Evolutionary conservation across 768 basidiomycete genomes (phyloP).

Genomic region (Mycena galopus): DNA sequence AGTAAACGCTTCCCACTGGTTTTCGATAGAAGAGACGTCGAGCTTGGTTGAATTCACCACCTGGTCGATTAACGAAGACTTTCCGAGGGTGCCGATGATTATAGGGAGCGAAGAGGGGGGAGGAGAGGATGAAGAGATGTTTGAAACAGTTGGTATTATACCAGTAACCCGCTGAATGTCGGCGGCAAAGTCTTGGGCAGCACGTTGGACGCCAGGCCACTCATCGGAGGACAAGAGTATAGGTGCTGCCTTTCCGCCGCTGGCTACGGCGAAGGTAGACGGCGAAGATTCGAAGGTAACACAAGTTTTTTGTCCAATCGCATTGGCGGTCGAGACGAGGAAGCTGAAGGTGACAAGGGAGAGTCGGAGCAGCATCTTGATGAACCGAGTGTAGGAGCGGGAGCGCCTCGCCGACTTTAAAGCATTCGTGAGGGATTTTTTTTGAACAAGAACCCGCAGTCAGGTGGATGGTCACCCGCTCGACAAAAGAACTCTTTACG

Average conservation of each 20-base stretch:
- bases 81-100: slow-evolving; percentile 74
- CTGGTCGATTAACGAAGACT: slow-evolving; percentile 65
- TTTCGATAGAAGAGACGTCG: slow-evolving; percentile 69
- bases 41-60: slow-evolving; percentile 66
- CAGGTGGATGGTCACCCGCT: slow-evolving; percentile 4
- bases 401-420: background rate
- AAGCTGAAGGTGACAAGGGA: slow-evolving; percentile 10
- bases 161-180: slow-evolving; percentile 75
- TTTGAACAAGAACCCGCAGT: background rate
- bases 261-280: slow-evolving; percentile 58
- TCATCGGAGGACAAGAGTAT: slow-evolving; percentile 67
- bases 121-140: slow-evolving; percentile 58
- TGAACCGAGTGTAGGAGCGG: background rate
- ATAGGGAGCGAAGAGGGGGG: slow-evolving; percentile 57
- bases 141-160: slow-evolving; percentile 61
- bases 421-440: background rate
- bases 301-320: slow-evolving; percentile 63
- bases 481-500: background rate
- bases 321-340: slow-evolving; percentile 41
- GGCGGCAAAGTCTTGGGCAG: slow-evolving; percentile 68
- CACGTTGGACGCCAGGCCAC: slow-evolving; percentile 75
- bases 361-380: slow-evolving; percentile 5
- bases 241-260: slow-evolving; percentile 58
- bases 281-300: slow-evolving; percentile 57
- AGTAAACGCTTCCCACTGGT: slow-evolving; percentile 77